A percentile compares a stretch with the other conserved stretches of the same genome.
Evolutionary conservation across 2,329 filamentous ascomycete species (phyloP).

Genomic region (Fusarium torreyae): DNA sequence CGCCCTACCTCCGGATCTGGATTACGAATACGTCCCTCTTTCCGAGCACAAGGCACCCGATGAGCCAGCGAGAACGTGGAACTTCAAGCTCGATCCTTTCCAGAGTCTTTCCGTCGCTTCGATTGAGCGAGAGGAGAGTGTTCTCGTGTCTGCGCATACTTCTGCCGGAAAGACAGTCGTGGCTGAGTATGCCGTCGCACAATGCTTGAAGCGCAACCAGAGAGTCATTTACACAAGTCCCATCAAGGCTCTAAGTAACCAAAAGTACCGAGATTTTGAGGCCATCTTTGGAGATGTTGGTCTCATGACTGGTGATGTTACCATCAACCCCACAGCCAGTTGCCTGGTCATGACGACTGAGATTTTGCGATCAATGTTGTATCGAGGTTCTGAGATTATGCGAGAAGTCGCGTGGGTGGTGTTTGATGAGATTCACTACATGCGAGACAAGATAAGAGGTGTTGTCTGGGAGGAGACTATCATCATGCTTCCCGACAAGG

Average conservation of each 20-base stretch:
- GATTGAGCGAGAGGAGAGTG: slow-evolving; percentile 96
- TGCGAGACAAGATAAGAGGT: slow-evolving; percentile 93
- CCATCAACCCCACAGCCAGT: slow-evolving; percentile 97
- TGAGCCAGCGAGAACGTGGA: slow-evolving; percentile 85
- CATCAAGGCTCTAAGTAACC: slow-evolving; percentile 98
- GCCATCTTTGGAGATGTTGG: slow-evolving; percentile 97
- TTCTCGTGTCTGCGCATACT: slow-evolving; percentile 96
- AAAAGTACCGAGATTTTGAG: slow-evolving; percentile 97
- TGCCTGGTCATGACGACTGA: slow-evolving; percentile 99
- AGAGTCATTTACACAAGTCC: slow-evolving; percentile 99
- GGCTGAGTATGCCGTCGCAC: slow-evolving; percentile 97
- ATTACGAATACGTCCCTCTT: slow-evolving; percentile 95
- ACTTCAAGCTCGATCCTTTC: slow-evolving; percentile 96
- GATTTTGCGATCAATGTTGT: slow-evolving; percentile 98
- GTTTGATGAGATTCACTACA: slow-evolving; percentile 99
- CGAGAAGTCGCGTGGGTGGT: slow-evolving; percentile 98
- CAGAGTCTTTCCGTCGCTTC: slow-evolving; percentile 95
- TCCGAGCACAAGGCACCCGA: slow-evolving; percentile 93
- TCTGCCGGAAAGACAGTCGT: slow-evolving; percentile 98
- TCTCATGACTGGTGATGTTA: slow-evolving; percentile 98
- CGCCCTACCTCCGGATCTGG: slow-evolving; percentile 90
- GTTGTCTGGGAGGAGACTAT: slow-evolving; percentile 99
- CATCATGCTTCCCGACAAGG: slow-evolving; percentile 97
- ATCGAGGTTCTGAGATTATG: slow-evolving; percentile 99
- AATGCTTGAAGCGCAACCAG: slow-evolving; percentile 97